Conservation (phyloP, 2,329 filamentous ascomycete species). For the Coniella lustricola region DNA sequence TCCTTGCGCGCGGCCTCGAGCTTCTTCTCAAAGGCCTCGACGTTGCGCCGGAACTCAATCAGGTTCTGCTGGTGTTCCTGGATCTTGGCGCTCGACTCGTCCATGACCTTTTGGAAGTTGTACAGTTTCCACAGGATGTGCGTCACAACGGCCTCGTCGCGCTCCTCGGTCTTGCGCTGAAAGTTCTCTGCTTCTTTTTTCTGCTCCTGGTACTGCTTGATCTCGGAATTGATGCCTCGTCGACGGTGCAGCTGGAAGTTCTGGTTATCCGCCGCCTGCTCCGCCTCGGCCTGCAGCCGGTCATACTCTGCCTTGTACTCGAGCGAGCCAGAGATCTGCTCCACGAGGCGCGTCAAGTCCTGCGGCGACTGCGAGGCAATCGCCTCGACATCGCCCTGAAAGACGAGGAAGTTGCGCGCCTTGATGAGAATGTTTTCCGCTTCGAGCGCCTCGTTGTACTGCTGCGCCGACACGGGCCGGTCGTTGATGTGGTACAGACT, state of each 20-base stretch:
- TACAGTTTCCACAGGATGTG: constrained; percentile 96
- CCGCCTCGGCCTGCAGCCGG: constrained; percentile 74
- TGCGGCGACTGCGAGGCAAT: constrained; percentile 93
- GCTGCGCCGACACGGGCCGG: constrained; percentile 74
- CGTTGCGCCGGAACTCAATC: constrained; percentile 82
- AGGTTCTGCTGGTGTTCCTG: constrained; percentile 91
- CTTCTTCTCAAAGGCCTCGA: constrained; percentile 73
- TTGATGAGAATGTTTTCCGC: constrained; percentile 96
- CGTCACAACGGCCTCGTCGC: constrained; percentile 83
- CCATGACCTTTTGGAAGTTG: constrained; percentile 88
- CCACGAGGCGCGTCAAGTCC: constrained; percentile 86
- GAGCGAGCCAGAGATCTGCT: constrained; percentile 94
- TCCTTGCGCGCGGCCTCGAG: constrained; percentile 78
- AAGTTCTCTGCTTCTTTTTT: constrained; percentile 94
- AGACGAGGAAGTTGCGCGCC: constrained; percentile 94
- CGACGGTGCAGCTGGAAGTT: constrained; percentile 82
- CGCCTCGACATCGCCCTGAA: constrained; percentile 95
- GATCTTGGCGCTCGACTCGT: constrained; percentile 84
- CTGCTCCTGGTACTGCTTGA: constrained; percentile 95
- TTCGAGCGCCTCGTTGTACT: constrained; percentile 91
- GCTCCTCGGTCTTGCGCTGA: constrained; percentile 81
- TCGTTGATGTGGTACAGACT: constrained; percentile 99
- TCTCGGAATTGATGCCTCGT: constrained; percentile 92
- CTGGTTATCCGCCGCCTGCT: constrained; percentile 82
- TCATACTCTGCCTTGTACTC: constrained; percentile 96